These are phyloP conservation scores for Ophiostoma ulmi DNA, from an alignment of 2,329 filamentous ascomycete species.

Conservation along the genomic window DNA sequence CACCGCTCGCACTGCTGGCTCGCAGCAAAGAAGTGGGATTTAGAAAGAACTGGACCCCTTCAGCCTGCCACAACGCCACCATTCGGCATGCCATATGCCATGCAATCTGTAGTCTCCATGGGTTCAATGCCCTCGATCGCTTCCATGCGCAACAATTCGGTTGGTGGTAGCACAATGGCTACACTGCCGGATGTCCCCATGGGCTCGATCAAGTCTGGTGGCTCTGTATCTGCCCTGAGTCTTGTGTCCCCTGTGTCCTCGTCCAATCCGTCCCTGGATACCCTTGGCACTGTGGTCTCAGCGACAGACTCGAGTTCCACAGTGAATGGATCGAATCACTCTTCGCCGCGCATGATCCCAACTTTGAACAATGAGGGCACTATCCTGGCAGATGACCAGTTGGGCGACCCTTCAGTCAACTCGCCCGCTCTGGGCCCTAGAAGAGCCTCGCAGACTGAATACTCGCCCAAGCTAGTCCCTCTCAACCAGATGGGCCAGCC, in stretches of 20 bases:
- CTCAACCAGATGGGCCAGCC: conserved; percentile 20
- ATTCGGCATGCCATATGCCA: conserved; percentile 17
- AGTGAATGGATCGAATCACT: conserved; percentile 18
- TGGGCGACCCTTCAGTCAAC: conserved; percentile 15
- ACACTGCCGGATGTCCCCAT: conserved; percentile 20
- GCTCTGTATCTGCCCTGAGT: neutral
- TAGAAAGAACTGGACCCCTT: conserved; percentile 28
- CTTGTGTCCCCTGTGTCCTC: conserved; percentile 14
- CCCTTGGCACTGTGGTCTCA: conserved; percentile 24
- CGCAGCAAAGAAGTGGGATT: conserved; percentile 45
- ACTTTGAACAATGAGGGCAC: conserved; percentile 9
- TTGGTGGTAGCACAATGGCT: neutral
- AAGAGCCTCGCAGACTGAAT: conserved; percentile 5
- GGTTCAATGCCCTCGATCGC: conserved; percentile 16
- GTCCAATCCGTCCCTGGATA: conserved; percentile 18
- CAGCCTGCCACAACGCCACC: conserved; percentile 28
- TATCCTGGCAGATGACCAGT: conserved; percentile 6
- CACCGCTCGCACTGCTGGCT: conserved; percentile 55
- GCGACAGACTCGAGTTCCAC: conserved; percentile 24
- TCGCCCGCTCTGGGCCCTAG: conserved; percentile 11
- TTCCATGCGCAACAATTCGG: conserved; percentile 3
- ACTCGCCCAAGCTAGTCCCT: conserved; percentile 24
- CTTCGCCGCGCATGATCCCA: conserved; percentile 16
- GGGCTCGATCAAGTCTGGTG: neutral
- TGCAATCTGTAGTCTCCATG: conserved; percentile 14